Conservation (phyloP, 2,329 filamentous ascomycete species). For the Cadophora gregata region DNA sequence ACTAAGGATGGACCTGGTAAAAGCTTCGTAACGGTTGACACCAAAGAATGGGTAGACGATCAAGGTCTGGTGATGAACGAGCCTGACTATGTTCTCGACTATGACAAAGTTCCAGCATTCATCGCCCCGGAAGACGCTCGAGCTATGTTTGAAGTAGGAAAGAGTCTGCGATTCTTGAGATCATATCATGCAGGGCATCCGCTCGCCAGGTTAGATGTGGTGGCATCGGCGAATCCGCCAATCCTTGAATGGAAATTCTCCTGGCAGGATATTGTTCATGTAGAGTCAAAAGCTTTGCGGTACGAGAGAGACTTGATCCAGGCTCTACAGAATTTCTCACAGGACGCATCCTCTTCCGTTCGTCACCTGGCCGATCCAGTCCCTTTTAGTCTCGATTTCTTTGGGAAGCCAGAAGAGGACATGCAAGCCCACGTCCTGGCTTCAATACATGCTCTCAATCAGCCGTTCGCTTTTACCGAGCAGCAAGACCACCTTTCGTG, state of each 20-base stretch:
- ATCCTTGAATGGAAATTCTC: conserved; percentile 71
- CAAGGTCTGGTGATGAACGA: conserved; percentile 62
- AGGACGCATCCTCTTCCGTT: neutral
- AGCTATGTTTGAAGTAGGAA: conserved; percentile 79
- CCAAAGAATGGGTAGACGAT: conserved; percentile 61
- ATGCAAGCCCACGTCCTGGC: conserved; percentile 56
- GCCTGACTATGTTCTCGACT: conserved; percentile 67
- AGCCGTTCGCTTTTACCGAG: conserved; percentile 42
- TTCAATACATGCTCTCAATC: conserved; percentile 56
- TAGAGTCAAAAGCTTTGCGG: conserved; percentile 64
- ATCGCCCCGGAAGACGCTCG: conserved; percentile 72
- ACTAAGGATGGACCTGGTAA: conserved; percentile 55
- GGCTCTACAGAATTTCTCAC: conserved; percentile 42
- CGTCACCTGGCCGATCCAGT: neutral
- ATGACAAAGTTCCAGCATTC: conserved; percentile 72
- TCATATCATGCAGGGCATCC: conserved; percentile 74
- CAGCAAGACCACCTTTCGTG: conserved; percentile 35
- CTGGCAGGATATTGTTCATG: conserved; percentile 70
- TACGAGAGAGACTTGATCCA: conserved; percentile 55
- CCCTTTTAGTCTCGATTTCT: conserved; percentile 47
- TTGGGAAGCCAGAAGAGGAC: conserved; percentile 54
- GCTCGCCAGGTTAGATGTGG: conserved; percentile 59
- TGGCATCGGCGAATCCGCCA: conserved; percentile 58
- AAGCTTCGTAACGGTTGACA: conserved; percentile 66
- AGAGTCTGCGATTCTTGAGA: conserved; percentile 75